Base-by-base conservation (phyloP, 768 basidiomycete species). In the Podaxis sp. region DNA sequence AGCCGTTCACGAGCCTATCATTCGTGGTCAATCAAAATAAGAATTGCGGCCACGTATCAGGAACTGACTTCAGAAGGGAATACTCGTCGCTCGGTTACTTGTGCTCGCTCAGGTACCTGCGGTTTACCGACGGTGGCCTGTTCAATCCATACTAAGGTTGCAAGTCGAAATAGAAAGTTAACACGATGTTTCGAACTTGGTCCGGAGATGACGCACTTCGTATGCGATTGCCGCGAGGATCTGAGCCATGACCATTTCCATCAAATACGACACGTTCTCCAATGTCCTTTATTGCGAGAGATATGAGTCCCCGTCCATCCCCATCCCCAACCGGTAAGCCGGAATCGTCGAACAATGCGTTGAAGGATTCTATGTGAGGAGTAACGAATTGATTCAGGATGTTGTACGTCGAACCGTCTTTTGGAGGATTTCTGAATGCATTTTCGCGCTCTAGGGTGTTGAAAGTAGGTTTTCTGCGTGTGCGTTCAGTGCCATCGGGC, bases 311-410 rank as follows among this genome's bases (percentile, higher is more conserved):
- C 37, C 82, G 82, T 1, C 91, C 92, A 60, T 93, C 86, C 13
- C 88, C 88, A 68, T 89, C 88, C 10, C 89, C 88, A 50, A 81
- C 71, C 62, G 88, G 86, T 59, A 91, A 73, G n/a, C 90, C 90
- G 58, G 90, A 88, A 73, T 96, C 95, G 70, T 98, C 96, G 73
- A 98, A 96, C 28, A 99, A 83, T 15, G 94, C 89, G 75, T 99
- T 96, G 82, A 99, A 99, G 41, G 93, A 95, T 74, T 98, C 91
- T 65, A 99, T 86, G 73, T 98, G 96, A 5, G 97, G 96, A 24
- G 86, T 79, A 58, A 98, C 94, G 69, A 98, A 93, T 75, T 96
- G 93, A 68, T 97, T 93, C 64, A 99, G 81, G 58, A 91, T 91
- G 20, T 87, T 86, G 66, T 92, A 86, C 12, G 87, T 86, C 24